These are phyloP conservation scores for Pythium oligandrum DNA, from an alignment of 352 stramenopile genomes.

Conservation along the genomic window DNA sequence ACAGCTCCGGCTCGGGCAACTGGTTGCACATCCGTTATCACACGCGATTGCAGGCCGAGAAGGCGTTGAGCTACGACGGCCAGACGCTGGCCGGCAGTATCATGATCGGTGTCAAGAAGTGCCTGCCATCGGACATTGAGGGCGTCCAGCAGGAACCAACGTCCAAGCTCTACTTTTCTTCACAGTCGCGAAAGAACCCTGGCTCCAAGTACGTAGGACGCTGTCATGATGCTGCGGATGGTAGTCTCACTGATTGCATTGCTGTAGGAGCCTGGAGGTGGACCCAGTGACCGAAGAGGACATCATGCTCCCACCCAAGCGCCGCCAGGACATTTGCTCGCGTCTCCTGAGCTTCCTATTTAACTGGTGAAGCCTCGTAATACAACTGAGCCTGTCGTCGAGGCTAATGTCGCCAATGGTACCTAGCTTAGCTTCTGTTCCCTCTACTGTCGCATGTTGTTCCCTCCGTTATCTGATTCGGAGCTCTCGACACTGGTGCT, in stretches of 20 bases:
- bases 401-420: slow-evolving; percentile 1
- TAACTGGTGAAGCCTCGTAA: slow-evolving; percentile 49
- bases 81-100: slow-evolving; percentile 51
- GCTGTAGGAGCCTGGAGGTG: slow-evolving; percentile 56
- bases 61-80: slow-evolving; percentile 70
- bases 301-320: slow-evolving; percentile 75
- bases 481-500: no score
- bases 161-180: slow-evolving; percentile 45
- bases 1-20: slow-evolving; percentile 58
- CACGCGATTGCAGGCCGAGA: slow-evolving; percentile 74
- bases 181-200: slow-evolving; percentile 29
- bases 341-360: slow-evolving; percentile 80
- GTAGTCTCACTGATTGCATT: not conserved
- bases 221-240: no score
- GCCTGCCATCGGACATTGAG: slow-evolving; percentile 60
- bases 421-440: slow-evolving; percentile 2
- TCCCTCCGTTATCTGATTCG: no score
- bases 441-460: not conserved
- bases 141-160: slow-evolving; percentile 46
- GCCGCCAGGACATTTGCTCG: slow-evolving; percentile 76
- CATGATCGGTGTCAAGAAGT: slow-evolving; percentile 84
- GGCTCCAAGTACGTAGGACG: slow-evolving; percentile 18
- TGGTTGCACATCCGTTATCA: slow-evolving; percentile 81
- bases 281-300: slow-evolving; percentile 67
- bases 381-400: slow-evolving; percentile 3